Percentiles rank a stretch among this genome's conserved stretches.
phyloP scores from a whole-genome alignment of 495 filamentous ascomycete species.

The Ascobolus immersus region DNA sequence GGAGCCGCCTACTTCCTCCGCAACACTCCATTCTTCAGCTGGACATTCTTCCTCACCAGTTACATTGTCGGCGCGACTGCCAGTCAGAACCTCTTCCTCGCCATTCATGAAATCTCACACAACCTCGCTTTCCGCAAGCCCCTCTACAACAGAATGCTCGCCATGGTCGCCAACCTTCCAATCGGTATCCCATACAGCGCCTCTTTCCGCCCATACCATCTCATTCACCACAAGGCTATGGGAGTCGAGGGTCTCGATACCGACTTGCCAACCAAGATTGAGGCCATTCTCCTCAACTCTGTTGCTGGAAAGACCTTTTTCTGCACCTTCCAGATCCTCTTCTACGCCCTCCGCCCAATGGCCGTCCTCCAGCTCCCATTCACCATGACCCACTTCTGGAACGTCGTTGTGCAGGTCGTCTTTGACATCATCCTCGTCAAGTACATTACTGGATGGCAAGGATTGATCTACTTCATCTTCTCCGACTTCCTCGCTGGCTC shows the following conservation, averaged over 20 bases:
- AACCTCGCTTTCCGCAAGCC: slow-evolving; percentile 81
- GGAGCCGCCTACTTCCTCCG: slow-evolving; percentile 55
- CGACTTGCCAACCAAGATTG: slow-evolving; percentile 75
- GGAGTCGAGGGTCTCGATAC: slow-evolving; percentile 91
- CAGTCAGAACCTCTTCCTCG: slow-evolving; percentile 96
- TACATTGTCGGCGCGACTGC: slow-evolving; percentile 88
- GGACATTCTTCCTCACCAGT: slow-evolving; percentile 55
- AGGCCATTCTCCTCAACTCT: slow-evolving; percentile 88
- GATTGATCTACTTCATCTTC: slow-evolving; percentile 53
- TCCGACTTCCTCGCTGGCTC: slow-evolving; percentile 82
- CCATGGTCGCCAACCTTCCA: slow-evolving; percentile 81
- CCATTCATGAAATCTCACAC: slow-evolving; percentile 97
- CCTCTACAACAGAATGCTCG: slow-evolving; percentile 59
- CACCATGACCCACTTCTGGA: slow-evolving; percentile 60
- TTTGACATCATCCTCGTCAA: slow-evolving; percentile 52
- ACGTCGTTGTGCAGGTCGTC: slow-evolving; percentile 44
- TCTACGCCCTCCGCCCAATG: slow-evolving; percentile 97
- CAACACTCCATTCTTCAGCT: slow-evolving; percentile 55
- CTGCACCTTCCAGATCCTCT: slow-evolving; percentile 97
- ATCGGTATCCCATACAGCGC: slow-evolving; percentile 93
- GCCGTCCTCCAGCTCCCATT: slow-evolving; percentile 73
- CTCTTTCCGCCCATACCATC: slow-evolving; percentile 93
- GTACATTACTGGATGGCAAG: slow-evolving; percentile 24
- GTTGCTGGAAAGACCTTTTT: slow-evolving; percentile 96
- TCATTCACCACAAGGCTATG: slow-evolving; percentile 97